phyloP scores from a whole-genome alignment of 2,329 filamentous ascomycete genomes.

The Claviceps humidiphila region DNA sequence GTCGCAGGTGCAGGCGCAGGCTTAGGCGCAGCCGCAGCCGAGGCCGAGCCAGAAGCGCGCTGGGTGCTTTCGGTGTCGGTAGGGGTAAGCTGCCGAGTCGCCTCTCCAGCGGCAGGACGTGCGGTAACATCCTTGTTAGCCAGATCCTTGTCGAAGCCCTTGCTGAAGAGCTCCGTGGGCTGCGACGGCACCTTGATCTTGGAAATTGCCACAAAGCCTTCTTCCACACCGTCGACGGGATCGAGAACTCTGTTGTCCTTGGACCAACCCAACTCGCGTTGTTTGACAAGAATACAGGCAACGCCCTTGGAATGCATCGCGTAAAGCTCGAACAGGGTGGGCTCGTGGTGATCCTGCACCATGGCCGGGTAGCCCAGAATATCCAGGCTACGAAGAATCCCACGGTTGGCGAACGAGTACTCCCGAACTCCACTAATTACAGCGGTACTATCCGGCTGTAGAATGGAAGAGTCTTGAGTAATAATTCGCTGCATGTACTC shows the following conservation, averaged over 20 bases:
- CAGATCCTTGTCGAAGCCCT: slow-evolving; percentile 23
- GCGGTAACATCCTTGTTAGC: slow-evolving; percentile 23
- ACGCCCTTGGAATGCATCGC: slow-evolving; percentile 96
- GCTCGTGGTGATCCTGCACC: slow-evolving; percentile 50
- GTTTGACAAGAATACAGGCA: slow-evolving; percentile 76
- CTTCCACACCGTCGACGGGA: slow-evolving; percentile 61
- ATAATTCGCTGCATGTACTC: slow-evolving; percentile 72
- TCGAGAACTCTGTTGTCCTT: slow-evolving; percentile 77
- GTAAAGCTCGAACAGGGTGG: slow-evolving; percentile 83
- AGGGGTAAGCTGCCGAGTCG: slow-evolving; percentile 13
- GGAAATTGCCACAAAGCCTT: slow-evolving; percentile 61
- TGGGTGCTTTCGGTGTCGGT: slow-evolving; percentile 15
- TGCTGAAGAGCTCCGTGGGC: slow-evolving; percentile 20
- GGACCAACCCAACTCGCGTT: slow-evolving; percentile 83
- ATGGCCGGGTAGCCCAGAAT: slow-evolving; percentile 64
- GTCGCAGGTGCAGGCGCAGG: neutral
- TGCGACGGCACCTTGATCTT: slow-evolving; percentile 47
- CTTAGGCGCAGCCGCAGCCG: neutral
- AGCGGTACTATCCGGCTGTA: slow-evolving; percentile 83
- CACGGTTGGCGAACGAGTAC: slow-evolving; percentile 80
- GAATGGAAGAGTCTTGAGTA: slow-evolving; percentile 56
- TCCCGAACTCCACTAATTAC: slow-evolving; percentile 96
- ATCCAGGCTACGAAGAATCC: slow-evolving; percentile 77
- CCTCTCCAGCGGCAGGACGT: slow-evolving; percentile 17
- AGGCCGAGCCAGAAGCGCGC: slow-evolving; percentile 17